phyloP scores from a whole-genome alignment of 441 rosid species.

The Macaranga tanarius region DNA sequence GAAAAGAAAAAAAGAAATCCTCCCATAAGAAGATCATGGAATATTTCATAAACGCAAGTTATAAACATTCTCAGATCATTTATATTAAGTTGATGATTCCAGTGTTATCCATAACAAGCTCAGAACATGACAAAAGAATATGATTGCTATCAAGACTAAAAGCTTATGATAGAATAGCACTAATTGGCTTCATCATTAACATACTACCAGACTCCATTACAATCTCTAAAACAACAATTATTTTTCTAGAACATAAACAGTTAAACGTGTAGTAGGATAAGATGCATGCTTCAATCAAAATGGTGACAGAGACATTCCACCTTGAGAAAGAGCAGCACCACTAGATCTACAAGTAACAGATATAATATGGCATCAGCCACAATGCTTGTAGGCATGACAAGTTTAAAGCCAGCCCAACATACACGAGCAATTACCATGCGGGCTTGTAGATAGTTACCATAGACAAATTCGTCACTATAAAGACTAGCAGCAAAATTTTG shows the following conservation, averaged over 20 bases:
- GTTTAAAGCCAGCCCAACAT: background rate
- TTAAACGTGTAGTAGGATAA: background rate
- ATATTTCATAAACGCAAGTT: background rate
- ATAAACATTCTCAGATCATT: background rate
- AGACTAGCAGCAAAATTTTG: background rate
- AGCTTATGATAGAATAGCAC: background rate
- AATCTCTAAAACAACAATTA: background rate
- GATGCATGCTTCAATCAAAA: conserved; percentile 7
- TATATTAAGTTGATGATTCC: background rate
- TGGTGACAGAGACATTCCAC: conserved; percentile 13
- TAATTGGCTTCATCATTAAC: background rate
- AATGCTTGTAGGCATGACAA: conserved; percentile 4
- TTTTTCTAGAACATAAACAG: background rate
- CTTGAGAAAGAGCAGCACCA: conserved; percentile 8
- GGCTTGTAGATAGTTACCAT: conserved; percentile 3
- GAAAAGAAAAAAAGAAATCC: background rate
- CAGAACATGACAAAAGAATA: background rate
- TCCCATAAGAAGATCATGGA: background rate
- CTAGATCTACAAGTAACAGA: conserved; percentile 1
- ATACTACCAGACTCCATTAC: background rate
- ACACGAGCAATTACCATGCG: background rate
- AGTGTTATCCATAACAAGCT: background rate
- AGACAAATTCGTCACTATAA: conserved; percentile 2
- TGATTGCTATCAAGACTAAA: background rate
- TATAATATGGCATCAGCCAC: background rate